These are phyloP conservation scores for Sicyos baderoa DNA, from an alignment of 306 rosid genomes.

Conservation along the genomic window DNA sequence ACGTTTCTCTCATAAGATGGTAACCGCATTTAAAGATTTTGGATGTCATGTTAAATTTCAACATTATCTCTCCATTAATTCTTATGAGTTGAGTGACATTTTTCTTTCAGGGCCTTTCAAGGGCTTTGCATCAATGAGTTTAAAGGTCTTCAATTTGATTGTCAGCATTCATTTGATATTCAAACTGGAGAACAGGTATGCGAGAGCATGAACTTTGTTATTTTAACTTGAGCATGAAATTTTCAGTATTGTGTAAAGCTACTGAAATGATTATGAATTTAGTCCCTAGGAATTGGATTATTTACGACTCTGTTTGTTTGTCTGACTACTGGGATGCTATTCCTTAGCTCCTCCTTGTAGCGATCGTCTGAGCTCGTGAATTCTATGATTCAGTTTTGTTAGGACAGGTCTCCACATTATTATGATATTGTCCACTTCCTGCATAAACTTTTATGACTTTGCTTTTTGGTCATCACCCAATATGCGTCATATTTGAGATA, in stretches of 20 bases:
- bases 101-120: constrained; percentile 81
- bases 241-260: constrained; percentile 10
- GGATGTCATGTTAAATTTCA: constrained; percentile 5
- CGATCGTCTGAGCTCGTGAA: not conserved
- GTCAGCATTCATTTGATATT: constrained; percentile 64
- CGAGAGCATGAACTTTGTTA: constrained; percentile 14
- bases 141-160: constrained; percentile 78
- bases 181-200: constrained; percentile 90
- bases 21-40: not conserved
- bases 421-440: no score
- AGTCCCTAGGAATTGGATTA: not conserved
- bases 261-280: not conserved
- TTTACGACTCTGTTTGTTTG: not conserved
- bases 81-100: constrained; percentile 18
- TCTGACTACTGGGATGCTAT: not conserved
- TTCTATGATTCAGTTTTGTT: not conserved
- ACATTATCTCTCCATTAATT: not conserved
- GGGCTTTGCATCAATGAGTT: constrained; percentile 91
- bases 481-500: no score
- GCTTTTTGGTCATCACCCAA: no score
- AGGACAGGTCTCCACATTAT: no score
- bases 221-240: constrained; percentile 16
- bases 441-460: no score
- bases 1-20: constrained; percentile 33
- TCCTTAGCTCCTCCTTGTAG: not conserved